A percentile compares a stretch with the other conserved stretches of the same genome.
These are phyloP conservation scores for Tolypocladium cylindrosporum DNA, from an alignment of 2,329 filamentous ascomycete genomes.

Conservation along the genomic window DNA sequence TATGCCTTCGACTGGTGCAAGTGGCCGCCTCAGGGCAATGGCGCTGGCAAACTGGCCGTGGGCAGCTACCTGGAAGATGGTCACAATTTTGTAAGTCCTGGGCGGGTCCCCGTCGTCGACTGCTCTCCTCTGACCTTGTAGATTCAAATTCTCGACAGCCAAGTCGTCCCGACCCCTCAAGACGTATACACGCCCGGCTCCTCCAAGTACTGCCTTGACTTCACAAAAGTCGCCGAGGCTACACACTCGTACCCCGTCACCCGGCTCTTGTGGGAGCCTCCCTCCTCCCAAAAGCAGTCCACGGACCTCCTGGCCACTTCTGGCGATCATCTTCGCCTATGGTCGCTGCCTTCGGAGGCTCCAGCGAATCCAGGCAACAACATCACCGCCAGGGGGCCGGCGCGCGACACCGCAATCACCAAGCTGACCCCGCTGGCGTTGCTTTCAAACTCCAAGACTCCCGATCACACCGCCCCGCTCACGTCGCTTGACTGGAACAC, in stretches of 20 bases:
- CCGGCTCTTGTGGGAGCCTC: constrained; percentile 89
- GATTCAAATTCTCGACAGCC: constrained; percentile 96
- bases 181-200: constrained; percentile 60
- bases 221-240: constrained; percentile 87
- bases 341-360: constrained; percentile 75
- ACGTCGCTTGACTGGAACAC: constrained; percentile 98
- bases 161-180: constrained; percentile 60
- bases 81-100: constrained; percentile 73
- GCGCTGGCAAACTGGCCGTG: constrained; percentile 85
- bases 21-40: constrained; percentile 73
- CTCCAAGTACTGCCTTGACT: constrained; percentile 72
- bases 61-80: constrained; percentile 97
- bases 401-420: constrained; percentile 47
- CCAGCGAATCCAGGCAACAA: constrained; percentile 50
- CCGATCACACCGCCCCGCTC: constrained; percentile 91
- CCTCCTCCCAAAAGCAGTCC: constrained; percentile 87
- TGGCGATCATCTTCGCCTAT: constrained; percentile 85
- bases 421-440: constrained; percentile 90
- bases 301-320: constrained; percentile 93
- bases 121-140: constrained; percentile 23
- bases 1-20: constrained; percentile 99
- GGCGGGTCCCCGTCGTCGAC: constrained; percentile 13
- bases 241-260: constrained; percentile 98
- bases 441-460: constrained; percentile 95
- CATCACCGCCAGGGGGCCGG: constrained; percentile 42